Base-by-base conservation (phyloP, 768 basidiomycete genomes). In the Chalciporus chontae region DNA sequence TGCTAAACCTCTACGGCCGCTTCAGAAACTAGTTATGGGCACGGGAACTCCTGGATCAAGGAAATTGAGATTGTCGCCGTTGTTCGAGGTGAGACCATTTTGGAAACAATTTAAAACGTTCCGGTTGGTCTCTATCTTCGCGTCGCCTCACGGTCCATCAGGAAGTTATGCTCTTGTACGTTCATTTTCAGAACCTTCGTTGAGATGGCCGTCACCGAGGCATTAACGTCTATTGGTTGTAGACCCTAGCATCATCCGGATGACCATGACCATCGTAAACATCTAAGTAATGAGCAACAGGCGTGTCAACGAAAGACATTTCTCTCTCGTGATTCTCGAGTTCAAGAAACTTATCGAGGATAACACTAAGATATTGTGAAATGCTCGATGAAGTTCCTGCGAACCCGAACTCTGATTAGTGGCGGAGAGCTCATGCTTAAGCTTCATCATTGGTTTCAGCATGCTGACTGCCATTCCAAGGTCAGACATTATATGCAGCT, bases 141-240 rank as follows among this genome's bases (percentile, higher is more conserved):
- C 27, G 17, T 18, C 24, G n/a, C 19, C 43, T 45, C 9, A n/a
- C n/a, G n/a, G 23, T 23, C 14, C 39, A 45, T 93, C 58, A 78
- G 78, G 56, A 91, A 84, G 65, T 87, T 93, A 57, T 92, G 90
- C 74, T 92, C 90, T 76, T 88, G 90, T 93, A 63, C 69, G 89
- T 82, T 48, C 51, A 27, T 34, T 43, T 32, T 32, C 32, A 5
- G 11, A 15, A 14, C 5, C 14, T 11, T 32, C 14, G 32, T 43
- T 21, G 18, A 18, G 11, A 48, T 27, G 23, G 8, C 19, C 39
- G 36, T 46, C 41, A 18, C 21, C 42, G 43, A 41, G 21, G 26
- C 26, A 46, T 45, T 38, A 37, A 45, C 47, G 23, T 62, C 39
- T 41, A 45, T 48, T 29, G 7, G 27, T 8, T 10, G 44, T 45